These are phyloP conservation scores for Geotrichum histeridarum DNA, from an alignment of 1,139 yeast species.

Conservation along the genomic window DNA sequence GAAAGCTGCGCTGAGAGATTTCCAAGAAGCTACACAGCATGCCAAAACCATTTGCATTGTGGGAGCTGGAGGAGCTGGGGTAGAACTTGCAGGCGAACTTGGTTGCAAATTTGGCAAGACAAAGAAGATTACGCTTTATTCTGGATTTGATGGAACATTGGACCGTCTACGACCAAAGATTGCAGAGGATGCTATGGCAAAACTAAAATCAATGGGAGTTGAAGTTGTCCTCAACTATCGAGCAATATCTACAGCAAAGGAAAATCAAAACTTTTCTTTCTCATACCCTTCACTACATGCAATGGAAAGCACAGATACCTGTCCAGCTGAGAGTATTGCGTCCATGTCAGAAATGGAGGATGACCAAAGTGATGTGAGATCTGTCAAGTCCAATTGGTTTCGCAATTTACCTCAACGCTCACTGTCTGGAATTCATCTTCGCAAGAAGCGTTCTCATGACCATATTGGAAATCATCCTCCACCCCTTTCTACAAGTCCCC, in stretches of 20 bases:
- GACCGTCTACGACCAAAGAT: conserved; percentile 5
- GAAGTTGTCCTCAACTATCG: conserved; percentile 4
- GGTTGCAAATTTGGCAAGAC: conserved; percentile 23
- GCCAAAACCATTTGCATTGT: conserved; percentile 25
- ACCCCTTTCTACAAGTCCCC: background rate
- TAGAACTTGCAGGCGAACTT: conserved; percentile 28
- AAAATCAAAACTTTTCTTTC: background rate
- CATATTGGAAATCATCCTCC: background rate
- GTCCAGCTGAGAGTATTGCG: background rate
- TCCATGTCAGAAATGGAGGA: background rate
- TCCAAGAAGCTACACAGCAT: conserved; percentile 4
- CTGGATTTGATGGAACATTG: conserved; percentile 11
- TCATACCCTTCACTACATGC: background rate
- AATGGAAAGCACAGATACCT: background rate
- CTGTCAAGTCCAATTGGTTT: too few species aligned
- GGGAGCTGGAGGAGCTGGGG: conserved; percentile 31
- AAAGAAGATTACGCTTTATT: conserved; percentile 19
- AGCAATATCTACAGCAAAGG: conserved; percentile 8
- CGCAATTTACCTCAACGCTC: too few species aligned
- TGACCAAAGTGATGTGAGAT: background rate
- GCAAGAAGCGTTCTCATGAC: background rate
- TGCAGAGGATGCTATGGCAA: conserved; percentile 6
- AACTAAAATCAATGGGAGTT: conserved; percentile 13
- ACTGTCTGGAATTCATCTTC: background rate
- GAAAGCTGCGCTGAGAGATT: background rate